Percentiles rank a stretch among this genome's conserved stretches.
phyloP scores from a whole-genome alignment of 139 green algal species.

The Desmodesmus armatus region DNA sequence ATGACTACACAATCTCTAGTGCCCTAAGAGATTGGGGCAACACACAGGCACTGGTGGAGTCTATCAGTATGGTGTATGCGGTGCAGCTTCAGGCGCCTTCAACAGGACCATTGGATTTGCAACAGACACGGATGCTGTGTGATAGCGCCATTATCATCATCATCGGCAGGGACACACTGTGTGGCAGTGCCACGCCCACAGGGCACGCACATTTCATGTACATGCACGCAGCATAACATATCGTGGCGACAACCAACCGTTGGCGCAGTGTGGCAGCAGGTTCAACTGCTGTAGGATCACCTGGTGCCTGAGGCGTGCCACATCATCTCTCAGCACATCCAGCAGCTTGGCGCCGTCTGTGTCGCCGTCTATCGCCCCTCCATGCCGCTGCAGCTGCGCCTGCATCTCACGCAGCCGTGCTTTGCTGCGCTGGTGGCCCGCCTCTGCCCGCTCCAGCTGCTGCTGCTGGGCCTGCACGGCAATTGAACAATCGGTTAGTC shows the following conservation, averaged over 20 bases:
- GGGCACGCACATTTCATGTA: neutral
- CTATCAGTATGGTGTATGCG: too few species aligned
- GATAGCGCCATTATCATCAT: too few species aligned
- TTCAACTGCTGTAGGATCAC: neutral
- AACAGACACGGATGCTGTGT: too few species aligned
- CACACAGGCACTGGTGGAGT: too few species aligned
- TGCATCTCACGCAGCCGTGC: slow-evolving; percentile 58
- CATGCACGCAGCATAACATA: neutral
- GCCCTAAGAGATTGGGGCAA: too few species aligned
- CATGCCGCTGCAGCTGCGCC: slow-evolving; percentile 13
- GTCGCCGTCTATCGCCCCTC: neutral
- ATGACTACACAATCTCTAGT: too few species aligned
- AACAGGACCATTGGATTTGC: too few species aligned
- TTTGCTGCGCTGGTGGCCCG: slow-evolving; percentile 45
- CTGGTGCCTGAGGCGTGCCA: slow-evolving; percentile 57
- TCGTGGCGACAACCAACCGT: neutral
- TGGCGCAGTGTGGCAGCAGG: neutral
- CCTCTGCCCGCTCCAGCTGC: slow-evolving; percentile 61
- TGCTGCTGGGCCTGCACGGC: slow-evolving; percentile 56
- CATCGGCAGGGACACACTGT: too few species aligned
- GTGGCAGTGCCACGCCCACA: neutral
- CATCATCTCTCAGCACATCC: slow-evolving; percentile 60
- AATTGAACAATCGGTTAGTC: too few species aligned
- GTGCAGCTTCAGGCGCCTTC: too few species aligned
- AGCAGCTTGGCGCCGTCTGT: slow-evolving; percentile 48